phyloP scores from a whole-genome alignment of 169 alveolate species.

The Plasmodium gallinaceum region DNA sequence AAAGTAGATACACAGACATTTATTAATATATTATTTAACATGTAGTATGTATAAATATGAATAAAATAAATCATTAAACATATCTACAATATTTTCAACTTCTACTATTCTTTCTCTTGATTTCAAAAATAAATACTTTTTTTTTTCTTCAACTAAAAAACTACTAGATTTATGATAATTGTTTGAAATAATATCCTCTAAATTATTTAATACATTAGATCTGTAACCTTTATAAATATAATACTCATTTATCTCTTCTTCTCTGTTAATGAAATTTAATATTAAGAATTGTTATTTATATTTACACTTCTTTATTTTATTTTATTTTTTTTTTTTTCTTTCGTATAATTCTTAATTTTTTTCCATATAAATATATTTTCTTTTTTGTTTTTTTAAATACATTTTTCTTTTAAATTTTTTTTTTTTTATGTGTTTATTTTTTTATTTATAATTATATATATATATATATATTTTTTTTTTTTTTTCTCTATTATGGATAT shows the following conservation, averaged over 20 bases:
- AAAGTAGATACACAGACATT: background rate
- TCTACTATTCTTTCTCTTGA: constrained; percentile 64
- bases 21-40: background rate
- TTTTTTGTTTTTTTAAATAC: too few species aligned
- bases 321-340: background rate
- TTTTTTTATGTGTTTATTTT: too few species aligned
- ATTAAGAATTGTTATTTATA: background rate
- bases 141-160: constrained; percentile 59
- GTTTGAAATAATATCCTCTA: constrained; percentile 59
- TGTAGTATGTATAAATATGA: constrained; percentile 35
- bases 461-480: too few species aligned
- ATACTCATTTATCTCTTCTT: constrained; percentile 68
- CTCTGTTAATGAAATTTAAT: constrained; percentile 13
- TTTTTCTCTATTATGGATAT: too few species aligned
- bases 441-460: too few species aligned
- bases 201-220: constrained; percentile 50
- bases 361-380: too few species aligned
- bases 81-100: constrained; percentile 53
- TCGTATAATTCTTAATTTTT: too few species aligned
- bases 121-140: constrained; percentile 46
- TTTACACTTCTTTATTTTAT: background rate
- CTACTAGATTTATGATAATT: constrained; percentile 44
- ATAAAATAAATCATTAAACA: constrained; percentile 38
- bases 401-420: too few species aligned
- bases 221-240: constrained; percentile 48